These are phyloP conservation scores for Epithele typhae DNA, from an alignment of 768 basidiomycete genomes.

Conservation along the genomic window DNA sequence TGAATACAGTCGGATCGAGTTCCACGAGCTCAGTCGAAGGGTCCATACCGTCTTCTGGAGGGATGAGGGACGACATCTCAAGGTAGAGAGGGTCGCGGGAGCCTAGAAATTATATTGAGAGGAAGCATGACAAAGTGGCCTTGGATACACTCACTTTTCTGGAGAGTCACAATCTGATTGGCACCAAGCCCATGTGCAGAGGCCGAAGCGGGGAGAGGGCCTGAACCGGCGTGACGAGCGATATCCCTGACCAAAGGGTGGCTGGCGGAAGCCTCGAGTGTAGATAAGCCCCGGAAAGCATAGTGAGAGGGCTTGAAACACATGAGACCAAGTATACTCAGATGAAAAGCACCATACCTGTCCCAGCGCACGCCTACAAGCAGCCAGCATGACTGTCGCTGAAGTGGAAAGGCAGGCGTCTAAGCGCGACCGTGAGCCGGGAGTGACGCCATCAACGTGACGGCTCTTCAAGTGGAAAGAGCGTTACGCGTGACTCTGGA, in stretches of 20 bases:
- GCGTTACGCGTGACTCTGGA: background rate
- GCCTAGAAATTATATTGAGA: conserved; percentile 24
- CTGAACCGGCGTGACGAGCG: too few relatives aligned
- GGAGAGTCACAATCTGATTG: too few relatives aligned
- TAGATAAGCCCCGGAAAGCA: conserved; percentile 16
- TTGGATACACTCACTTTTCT: too few relatives aligned
- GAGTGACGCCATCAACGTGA: too few relatives aligned
- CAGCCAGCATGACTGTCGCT: conserved; percentile 20
- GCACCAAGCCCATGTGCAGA: too few relatives aligned
- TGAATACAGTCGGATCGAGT: conserved; percentile 80
- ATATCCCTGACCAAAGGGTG: too few relatives aligned
- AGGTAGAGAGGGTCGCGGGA: conserved; percentile 53
- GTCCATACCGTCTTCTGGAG: conserved; percentile 36
- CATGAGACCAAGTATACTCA: background rate
- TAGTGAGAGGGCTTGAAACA: conserved; percentile 1
- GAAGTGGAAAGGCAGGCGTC: background rate
- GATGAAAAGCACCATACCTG: conserved; percentile 15
- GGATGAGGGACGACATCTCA: conserved; percentile 56
- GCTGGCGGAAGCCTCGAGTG: too few relatives aligned
- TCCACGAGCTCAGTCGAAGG: conserved; percentile 48
- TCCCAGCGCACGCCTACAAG: conserved; percentile 17
- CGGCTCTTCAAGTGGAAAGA: background rate
- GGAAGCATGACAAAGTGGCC: background rate
- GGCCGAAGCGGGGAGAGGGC: too few relatives aligned
- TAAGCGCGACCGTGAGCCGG: background rate